These are phyloP conservation scores for Fusarium aywerte DNA, from an alignment of 2,329 filamentous ascomycete species.

Conservation along the genomic window DNA sequence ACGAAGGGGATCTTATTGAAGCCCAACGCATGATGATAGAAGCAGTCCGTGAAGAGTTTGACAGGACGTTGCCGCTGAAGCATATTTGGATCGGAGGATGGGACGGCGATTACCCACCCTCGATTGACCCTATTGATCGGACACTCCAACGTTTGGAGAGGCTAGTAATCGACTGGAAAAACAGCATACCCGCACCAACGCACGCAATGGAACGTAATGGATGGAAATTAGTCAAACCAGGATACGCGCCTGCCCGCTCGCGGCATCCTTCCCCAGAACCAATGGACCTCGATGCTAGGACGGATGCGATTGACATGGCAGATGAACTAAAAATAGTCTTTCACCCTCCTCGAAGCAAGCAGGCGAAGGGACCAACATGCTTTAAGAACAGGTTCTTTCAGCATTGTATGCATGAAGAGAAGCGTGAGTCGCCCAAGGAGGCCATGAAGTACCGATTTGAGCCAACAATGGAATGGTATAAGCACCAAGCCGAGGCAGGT, in stretches of 20 bases:
- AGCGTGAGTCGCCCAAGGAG: neutral
- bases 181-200: slow-evolving; percentile 52
- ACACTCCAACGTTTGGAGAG: slow-evolving; percentile 54
- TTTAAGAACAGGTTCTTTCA: slow-evolving; percentile 60
- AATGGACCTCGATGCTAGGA: slow-evolving; percentile 36
- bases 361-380: slow-evolving; percentile 37
- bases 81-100: slow-evolving; percentile 60
- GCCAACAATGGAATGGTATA: slow-evolving; percentile 65
- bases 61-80: slow-evolving; percentile 48
- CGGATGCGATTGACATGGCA: slow-evolving; percentile 34
- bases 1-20: slow-evolving; percentile 53
- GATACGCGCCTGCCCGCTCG: slow-evolving; percentile 1
- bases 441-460: slow-evolving; percentile 54
- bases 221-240: slow-evolving; percentile 52
- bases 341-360: slow-evolving; percentile 56
- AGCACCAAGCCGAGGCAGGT: slow-evolving; percentile 57
- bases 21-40: slow-evolving; percentile 60
- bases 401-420: slow-evolving; percentile 40
- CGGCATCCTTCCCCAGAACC: slow-evolving; percentile 17
- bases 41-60: slow-evolving; percentile 47
- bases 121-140: slow-evolving; percentile 53
- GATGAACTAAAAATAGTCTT: slow-evolving; percentile 54
- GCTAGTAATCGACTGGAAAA: slow-evolving; percentile 49
- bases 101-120: slow-evolving; percentile 28
- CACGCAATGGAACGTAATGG: slow-evolving; percentile 48